Base-by-base conservation (phyloP, 78 protist genomes). In the Diacronema lutheri region DNA sequence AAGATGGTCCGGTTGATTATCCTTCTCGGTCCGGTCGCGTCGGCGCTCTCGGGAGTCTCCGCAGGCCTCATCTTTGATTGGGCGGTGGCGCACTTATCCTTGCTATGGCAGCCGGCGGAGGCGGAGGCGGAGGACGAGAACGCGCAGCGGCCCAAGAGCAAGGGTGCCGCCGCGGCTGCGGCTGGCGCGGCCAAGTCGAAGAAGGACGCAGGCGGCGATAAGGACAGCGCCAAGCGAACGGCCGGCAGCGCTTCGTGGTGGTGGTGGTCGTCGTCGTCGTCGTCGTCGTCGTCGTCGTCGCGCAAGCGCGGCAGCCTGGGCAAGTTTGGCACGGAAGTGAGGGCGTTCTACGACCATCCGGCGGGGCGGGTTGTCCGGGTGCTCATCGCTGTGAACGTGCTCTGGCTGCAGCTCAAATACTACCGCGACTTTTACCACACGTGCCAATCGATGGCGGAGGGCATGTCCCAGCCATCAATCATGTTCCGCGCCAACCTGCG, bases 1-100 rank as follows among this genome's bases (percentile, higher is more conserved):
- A 76, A 76, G 82, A 76, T 76, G 82, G 11, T 56, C 14, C 82
- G 82, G 13, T 66, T 76, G 35, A n/a, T 76, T 20, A 61, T 76
- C 29, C 82, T 76, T 21, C 44, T 76, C 35, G 6, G 50, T 3
- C 82, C 82, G 21, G 82, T 40, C 29, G 62, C 81, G 0, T 74
- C 44, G 29, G 61, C 35, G 25, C 6, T 1, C 41, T 5, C 46
- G 14, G 81, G 62, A 11, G 40, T 25, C 61, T 26, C 11, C 38
- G 4, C 46, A 41, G 81, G 46, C 35, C 5, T 5, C 9, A 23
- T 46, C 46, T 2, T 74, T 31, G 37, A 21, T 33, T 25, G 50
- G 50, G 50, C 50, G 16, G 50, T 44, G 16, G 50, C 50, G 50
- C 50, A 44, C 16, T 44, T 44, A 3, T 3, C 1, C 56, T 20